Evolutionary conservation across 2,329 filamentous ascomycete species (phyloP), one percentile per base, ranked within the genome.

Genomic region (Penicillium sumatraense): DNA sequence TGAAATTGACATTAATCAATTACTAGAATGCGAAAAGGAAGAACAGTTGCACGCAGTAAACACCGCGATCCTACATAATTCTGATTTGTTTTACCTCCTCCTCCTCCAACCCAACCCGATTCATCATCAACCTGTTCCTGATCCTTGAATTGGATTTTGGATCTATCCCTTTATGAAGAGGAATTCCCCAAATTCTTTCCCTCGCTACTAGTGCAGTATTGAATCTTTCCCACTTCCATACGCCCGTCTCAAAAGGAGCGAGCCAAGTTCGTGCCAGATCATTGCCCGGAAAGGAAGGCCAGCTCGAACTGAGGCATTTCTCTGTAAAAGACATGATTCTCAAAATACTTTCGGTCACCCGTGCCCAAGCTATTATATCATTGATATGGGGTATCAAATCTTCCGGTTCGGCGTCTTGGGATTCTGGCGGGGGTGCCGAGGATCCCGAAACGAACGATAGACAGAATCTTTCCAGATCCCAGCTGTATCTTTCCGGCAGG

Each of bases 381-480:
- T 3, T 23, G 2, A 46, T 46, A 14, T 46, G 26, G 4, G 42
- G 5, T 3, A 46, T 31, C 10, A 46, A 10, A 13, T 31, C 42
- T 13, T 31, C 42, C 5, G 42, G 42, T 10, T 46, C 42, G 16
- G 11, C 16, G 9, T 33, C 16, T 2, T 46, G 23, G 1, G 7
- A 23, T 13, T 23, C 42, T 13, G n/a, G 3, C 14, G 41, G 41
- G 11, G 41, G 26, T 14, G 16, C 24, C 10, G 42, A 29, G n/a
- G 26, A 46, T 2, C 42, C 42, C 16, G 42, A 46, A 31, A 46
- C 42, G 16, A 29, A 46, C 6, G 42, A 46, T 3, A 31, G 26
- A 21, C 42, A 46, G 27, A 46, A 46, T 21, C 42, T 20, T 46
- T 46, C 42, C 6, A 46, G 42, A 10, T 46, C 42, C 42, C 42